These are phyloP conservation scores for Strigomonas culicis DNA, from an alignment of 208 protist species.

Conservation along the genomic window DNA sequence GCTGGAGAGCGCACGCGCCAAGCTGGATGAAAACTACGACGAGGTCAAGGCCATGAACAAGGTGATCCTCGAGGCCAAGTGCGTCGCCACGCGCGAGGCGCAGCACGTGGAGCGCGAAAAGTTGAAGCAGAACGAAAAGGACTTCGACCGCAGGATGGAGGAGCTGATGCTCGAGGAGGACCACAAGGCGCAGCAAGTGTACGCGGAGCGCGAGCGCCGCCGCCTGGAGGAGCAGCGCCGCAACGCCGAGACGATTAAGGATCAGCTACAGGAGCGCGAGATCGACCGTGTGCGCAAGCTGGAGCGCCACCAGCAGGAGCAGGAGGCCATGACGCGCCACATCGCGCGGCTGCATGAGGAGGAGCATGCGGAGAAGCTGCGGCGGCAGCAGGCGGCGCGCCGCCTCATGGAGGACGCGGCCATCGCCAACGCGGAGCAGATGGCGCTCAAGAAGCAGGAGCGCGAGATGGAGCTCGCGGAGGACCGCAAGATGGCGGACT, in stretches of 20 bases:
- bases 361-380: conserved; percentile 80
- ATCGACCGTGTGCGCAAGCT: conserved; percentile 85
- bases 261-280: conserved; percentile 89
- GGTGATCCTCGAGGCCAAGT: conserved; percentile 89
- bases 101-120: conserved; percentile 82
- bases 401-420: conserved; percentile 91
- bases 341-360: conserved; percentile 87
- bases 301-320: conserved; percentile 89
- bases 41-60: conserved; percentile 93
- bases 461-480: conserved; percentile 77
- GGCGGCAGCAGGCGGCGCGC: conserved; percentile 66
- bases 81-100: conserved; percentile 87
- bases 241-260: conserved; percentile 82
- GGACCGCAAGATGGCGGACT: conserved; percentile 85
- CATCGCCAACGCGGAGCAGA: conserved; percentile 92
- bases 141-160: conserved; percentile 76
- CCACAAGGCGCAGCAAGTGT: conserved; percentile 79
- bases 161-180: conserved; percentile 84
- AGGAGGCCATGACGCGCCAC: conserved; percentile 90
- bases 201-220: conserved; percentile 86
- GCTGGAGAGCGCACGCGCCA: conserved; percentile 69
- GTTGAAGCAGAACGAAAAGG: conserved; percentile 48
- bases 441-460: conserved; percentile 83
- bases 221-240: conserved; percentile 75
- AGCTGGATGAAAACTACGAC: conserved; percentile 88